A percentile compares a stretch with the other conserved stretches of the same genome.
Conservation (phyloP, 148 eudicot genomes). For the Persicaria maculosa region DNA sequence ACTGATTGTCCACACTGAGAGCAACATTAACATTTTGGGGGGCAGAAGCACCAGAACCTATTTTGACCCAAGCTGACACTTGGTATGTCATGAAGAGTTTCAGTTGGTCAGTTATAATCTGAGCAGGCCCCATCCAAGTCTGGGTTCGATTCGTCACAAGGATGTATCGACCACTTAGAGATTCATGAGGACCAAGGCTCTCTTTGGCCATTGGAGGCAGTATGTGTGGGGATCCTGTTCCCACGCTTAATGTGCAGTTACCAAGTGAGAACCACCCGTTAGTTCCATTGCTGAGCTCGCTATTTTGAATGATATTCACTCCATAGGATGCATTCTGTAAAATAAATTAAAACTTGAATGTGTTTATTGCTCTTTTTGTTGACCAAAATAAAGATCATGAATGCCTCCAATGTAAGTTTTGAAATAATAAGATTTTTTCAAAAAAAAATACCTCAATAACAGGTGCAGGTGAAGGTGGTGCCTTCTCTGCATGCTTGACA, state of each 20-base stretch:
- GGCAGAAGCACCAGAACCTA: slow-evolving; percentile 50
- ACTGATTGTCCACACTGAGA: slow-evolving; percentile 67
- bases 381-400: not conserved
- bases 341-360: not conserved
- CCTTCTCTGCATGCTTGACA: slow-evolving; percentile 75
- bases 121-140: slow-evolving; percentile 99
- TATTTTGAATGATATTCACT: slow-evolving; percentile 68
- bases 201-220: slow-evolving; percentile 83
- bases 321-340: slow-evolving; percentile 58
- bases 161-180: slow-evolving; percentile 66
- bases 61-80: slow-evolving; percentile 85
- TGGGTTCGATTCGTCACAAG: slow-evolving; percentile 77
- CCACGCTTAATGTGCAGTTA: slow-evolving; percentile 55
- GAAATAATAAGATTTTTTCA: not conserved
- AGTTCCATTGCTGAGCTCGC: slow-evolving; percentile 60
- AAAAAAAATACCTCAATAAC: slow-evolving; percentile 45
- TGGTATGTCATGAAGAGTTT: slow-evolving; percentile 79
- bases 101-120: slow-evolving; percentile 74
- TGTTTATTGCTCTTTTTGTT: not conserved
- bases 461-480: slow-evolving; percentile 81
- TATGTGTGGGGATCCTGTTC: slow-evolving; percentile 70
- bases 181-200: slow-evolving; percentile 56
- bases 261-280: slow-evolving; percentile 83
- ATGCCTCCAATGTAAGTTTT: not conserved
- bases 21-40: slow-evolving; percentile 81